Conservation (phyloP, 108 stramenopile species). For the Phaeodactylum tricornutum region DNA sequence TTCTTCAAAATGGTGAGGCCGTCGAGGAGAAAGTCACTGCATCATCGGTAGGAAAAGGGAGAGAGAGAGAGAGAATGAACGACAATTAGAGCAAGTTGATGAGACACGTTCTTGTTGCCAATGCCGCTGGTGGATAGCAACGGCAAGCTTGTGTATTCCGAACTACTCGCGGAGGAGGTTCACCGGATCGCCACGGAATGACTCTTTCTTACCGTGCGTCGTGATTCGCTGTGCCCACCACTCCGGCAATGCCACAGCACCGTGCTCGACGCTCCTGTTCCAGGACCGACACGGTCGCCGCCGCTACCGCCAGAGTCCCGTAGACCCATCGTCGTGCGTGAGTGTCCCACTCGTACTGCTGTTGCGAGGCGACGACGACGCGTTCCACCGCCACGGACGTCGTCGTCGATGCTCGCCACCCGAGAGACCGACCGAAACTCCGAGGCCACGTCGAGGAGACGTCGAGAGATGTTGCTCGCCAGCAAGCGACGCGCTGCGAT, state of each 20-base stretch:
- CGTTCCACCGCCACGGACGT: not conserved
- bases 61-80: not conserved
- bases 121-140: not conserved
- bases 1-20: conserved; percentile 95
- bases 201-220: conserved; percentile 10
- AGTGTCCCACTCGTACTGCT: not conserved
- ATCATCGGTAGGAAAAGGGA: not conserved
- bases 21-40: conserved; percentile 73
- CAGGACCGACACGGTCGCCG: not conserved
- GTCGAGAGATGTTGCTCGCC: too few relatives aligned
- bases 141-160: too few relatives aligned
- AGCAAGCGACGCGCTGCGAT: too few relatives aligned
- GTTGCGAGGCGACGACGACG: not conserved
- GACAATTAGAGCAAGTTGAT: too few relatives aligned
- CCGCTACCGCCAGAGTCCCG: not conserved
- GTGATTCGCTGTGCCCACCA: conserved; percentile 24
- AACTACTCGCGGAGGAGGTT: not conserved
- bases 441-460: not conserved
- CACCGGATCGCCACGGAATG: not conserved
- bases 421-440: not conserved
- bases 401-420: not conserved
- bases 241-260: conserved; percentile 40
- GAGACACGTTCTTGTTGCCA: not conserved
- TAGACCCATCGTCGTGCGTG: not conserved
- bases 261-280: conserved; percentile 11